Evolutionary conservation across 441 rosid species (phyloP), one percentile per base, ranked within the genome.

Genomic region (Macaranga tanarius): DNA sequence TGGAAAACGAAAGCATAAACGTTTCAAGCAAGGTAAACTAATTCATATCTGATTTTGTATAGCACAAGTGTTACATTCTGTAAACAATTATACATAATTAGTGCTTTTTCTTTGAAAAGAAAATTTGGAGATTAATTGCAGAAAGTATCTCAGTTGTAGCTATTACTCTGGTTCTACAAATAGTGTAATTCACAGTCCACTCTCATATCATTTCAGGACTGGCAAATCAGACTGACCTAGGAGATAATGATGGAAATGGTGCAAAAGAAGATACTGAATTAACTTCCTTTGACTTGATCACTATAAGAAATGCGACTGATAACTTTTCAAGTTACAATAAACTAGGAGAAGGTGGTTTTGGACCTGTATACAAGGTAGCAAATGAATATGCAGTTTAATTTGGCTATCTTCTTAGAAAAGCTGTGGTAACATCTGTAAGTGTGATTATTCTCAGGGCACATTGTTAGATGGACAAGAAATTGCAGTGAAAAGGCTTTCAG

Each of bases 321-420:
- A 79, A 84, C 77, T 91, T 91, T 47, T 69, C 90, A 2, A 71
- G 65, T 6, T 44, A 75, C 26, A 83, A 84, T 62, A 87, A 86
- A 76, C 83, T 91, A 17, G 97, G 97, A 23, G 86, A 87, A 78
- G 95, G 95, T 28, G 98, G 93, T 62, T 93, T 91, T 44, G 97
- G 97, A 55, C 42, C 82, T 17, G 97, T 92, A 42, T 90, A 90
- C 80, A 85, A 85, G 97, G 95, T 92, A 87, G 71, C 42, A 31
- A 23, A 23, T 56, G 28, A 56, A 16, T 23, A 15, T 58, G 2
- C 25, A 23, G 12, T 38, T 16, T n/a, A 48, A 17, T 0, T 59
- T 62, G 10, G 7, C 1, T 57, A 16, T 68, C 40, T 20, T 50
- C 22, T 59, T 10, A 4, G 31, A 38, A 22, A 16, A 62, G 22